phyloP scores from a whole-genome alignment of 2,329 filamentous ascomycete species.

The Hypoxylon sp. region DNA sequence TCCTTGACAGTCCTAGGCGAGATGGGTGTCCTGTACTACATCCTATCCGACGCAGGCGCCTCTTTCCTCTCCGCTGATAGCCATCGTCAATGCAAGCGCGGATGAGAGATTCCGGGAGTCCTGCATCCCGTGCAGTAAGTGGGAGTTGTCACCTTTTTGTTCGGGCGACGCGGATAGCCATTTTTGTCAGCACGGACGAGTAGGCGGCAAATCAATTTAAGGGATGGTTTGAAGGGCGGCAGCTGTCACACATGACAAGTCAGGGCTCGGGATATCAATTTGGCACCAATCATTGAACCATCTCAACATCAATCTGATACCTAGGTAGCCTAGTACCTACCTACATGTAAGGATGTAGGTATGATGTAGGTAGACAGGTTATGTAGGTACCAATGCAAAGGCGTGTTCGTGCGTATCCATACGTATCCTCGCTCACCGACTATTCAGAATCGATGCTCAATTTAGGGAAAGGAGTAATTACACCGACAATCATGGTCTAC shows the following conservation, averaged over 20 bases:
- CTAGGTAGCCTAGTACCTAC: too few species aligned
- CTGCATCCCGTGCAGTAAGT: conserved; percentile 19
- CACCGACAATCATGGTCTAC: conserved; percentile 32
- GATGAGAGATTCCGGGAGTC: conserved; percentile 27
- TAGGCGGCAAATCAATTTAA: conserved; percentile 39
- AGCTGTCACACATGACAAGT: conserved; percentile 43
- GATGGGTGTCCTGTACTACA: conserved; percentile 20
- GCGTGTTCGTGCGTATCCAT: too few species aligned
- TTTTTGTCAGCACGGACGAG: conserved; percentile 31
- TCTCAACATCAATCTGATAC: conserved; percentile 17
- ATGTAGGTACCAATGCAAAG: conserved; percentile 1
- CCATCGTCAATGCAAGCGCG: conserved; percentile 13
- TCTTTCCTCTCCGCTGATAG: conserved; percentile 23
- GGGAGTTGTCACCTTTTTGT: conserved; percentile 19
- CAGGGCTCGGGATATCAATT: conserved; percentile 16
- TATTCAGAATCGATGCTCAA: conserved; percentile 23
- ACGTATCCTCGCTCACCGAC: conserved; percentile 34
- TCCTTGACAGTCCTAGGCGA: not conserved
- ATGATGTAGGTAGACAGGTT: not conserved
- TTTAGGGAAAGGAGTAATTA: conserved; percentile 29
- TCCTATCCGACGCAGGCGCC: conserved; percentile 15
- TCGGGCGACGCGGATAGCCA: conserved; percentile 32
- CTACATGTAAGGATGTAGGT: too few species aligned
- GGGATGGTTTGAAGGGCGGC: conserved; percentile 23
- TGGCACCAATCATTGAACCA: conserved; percentile 39